These are phyloP conservation scores for Erysiphe pulchra DNA, from an alignment of 2,329 filamentous ascomycete genomes.

Conservation along the genomic window DNA sequence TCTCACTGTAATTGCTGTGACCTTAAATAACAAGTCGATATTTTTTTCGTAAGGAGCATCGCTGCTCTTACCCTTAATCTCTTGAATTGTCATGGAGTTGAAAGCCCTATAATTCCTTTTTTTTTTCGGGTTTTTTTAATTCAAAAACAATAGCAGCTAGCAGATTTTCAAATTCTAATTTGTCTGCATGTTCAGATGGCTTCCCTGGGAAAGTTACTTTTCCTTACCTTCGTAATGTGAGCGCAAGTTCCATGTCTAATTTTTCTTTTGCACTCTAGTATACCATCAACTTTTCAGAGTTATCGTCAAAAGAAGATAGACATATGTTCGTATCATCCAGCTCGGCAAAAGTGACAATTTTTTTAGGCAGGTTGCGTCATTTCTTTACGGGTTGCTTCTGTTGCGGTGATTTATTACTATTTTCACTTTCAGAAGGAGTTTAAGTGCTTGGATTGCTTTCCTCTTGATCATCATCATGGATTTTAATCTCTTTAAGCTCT, in stretches of 20 bases:
- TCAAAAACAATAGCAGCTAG: not conserved
- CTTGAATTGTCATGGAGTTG: too few relatives aligned
- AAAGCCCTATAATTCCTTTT: too few relatives aligned
- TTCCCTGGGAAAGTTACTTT: not conserved
- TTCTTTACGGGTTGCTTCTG: not conserved
- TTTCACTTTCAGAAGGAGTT: not conserved
- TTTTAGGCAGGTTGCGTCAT: not conserved
- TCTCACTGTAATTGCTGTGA: too few relatives aligned
- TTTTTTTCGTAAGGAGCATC: not conserved
- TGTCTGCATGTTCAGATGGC: not conserved
- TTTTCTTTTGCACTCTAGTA: too few relatives aligned
- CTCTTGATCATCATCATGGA: not conserved
- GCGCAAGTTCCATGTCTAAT: not conserved
- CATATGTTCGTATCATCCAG: not conserved
- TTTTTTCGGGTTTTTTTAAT: too few relatives aligned
- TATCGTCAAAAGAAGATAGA: too few relatives aligned
- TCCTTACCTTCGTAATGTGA: not conserved
- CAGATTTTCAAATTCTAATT: not conserved
- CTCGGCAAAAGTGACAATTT: not conserved
- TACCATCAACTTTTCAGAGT: too few relatives aligned
- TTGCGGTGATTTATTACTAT: not conserved
- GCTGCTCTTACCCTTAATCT: not conserved
- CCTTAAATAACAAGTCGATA: not conserved
- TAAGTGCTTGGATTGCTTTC: not conserved
- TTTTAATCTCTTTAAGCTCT: not conserved